Evolutionary conservation across 306 rosid genomes (phyloP), one percentile per base, ranked within the genome.

Genomic region (Trifolium repens): DNA sequence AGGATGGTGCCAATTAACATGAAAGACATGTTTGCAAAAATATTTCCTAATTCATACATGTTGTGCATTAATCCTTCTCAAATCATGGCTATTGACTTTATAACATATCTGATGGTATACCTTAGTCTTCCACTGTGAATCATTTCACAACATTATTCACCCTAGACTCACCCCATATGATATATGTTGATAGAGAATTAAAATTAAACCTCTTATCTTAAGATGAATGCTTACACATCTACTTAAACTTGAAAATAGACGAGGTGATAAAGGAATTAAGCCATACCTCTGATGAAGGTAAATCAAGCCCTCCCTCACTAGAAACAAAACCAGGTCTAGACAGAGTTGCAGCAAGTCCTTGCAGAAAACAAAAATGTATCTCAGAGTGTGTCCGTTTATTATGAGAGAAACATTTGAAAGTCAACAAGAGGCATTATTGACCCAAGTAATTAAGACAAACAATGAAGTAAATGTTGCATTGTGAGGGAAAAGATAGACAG

Each of bases 231-330:
- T 43, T 54, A 72, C 40, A 57, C 4, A 47, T 46, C n/a, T 55
- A 22, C 64, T 52, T 55, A 39, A 58, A 64, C 61, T 17, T 57
- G 55, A 61, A 63, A 84, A 55, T 37, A 50, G 39, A 42, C 52
- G 30, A 65, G 62, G 34, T 44, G 79, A 34, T 53, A 14, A 67
- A 43, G 9, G 73, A 78, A 73, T 49, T 54, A 37, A 62, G 50
- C 34, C 74, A 73, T 89, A 94, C 99, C 99, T 94, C 93, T 69
- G 87, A 87, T 71, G 91, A 80, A 84, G 87, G 96, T 67, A 96
- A 68, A 81, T 85, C 91, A 77, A 60, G 80, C 73, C 83, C 91
- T 77, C 87, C 90, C 73, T 80, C 89, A 40, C 72, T 79, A 72
- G 87, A 82, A 67, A 77, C 75, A 78, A 83, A 83, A 66, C 80